These are phyloP conservation scores for Chionographis japonica DNA, from an alignment of 106 monocot species.

Conservation along the genomic window DNA sequence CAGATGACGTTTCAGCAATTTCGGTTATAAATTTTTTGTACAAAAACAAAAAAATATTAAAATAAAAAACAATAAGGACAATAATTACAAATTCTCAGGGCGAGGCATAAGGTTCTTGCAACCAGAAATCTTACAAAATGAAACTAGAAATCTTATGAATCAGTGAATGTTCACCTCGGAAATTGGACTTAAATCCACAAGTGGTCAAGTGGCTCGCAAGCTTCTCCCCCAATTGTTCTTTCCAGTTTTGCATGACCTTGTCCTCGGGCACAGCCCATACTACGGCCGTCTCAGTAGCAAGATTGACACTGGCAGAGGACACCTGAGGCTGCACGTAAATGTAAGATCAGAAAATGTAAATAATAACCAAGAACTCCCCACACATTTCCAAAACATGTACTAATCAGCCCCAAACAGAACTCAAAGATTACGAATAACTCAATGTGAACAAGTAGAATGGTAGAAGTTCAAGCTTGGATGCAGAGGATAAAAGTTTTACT, in stretches of 20 bases:
- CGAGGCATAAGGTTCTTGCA: too few relatives aligned
- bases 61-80: too few relatives aligned
- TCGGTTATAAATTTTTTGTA: too few relatives aligned
- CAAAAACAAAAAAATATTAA: too few relatives aligned
- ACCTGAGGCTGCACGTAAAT: conserved; percentile 68
- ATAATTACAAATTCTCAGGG: too few relatives aligned
- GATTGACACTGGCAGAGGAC: conserved; percentile 76
- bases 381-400: neutral
- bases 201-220: conserved; percentile 77
- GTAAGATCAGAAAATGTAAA: neutral
- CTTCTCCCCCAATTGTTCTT: conserved; percentile 68
- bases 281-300: conserved; percentile 91
- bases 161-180: conserved; percentile 54
- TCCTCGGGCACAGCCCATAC: conserved; percentile 66
- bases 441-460: too few relatives aligned
- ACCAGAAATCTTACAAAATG: too few relatives aligned
- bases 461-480: too few relatives aligned
- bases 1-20: too few relatives aligned
- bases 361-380: neutral
- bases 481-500: conserved; percentile 23
- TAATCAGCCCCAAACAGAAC: neutral
- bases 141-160: too few relatives aligned
- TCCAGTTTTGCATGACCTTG: conserved; percentile 55
- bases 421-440: too few relatives aligned
- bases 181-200: conserved; percentile 85